A percentile compares a stretch with the other conserved stretches of the same genome.
Conservation (phyloP, 129 eudicot species). For the Saposhnikovia divaricata region DNA sequence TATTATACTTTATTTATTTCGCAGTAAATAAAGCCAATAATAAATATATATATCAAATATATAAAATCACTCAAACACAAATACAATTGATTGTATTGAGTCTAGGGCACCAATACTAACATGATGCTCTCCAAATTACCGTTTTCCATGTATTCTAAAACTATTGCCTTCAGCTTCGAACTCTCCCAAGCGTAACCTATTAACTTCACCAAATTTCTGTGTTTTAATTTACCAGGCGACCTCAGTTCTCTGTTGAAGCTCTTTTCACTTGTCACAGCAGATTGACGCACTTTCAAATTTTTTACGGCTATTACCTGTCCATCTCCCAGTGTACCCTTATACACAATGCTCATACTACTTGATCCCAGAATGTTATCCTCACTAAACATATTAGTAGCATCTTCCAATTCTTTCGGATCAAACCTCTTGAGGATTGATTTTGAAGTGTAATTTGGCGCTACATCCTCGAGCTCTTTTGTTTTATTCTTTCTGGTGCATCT, state of each 20-base stretch:
- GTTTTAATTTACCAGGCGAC: conserved; percentile 50
- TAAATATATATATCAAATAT: too few species aligned
- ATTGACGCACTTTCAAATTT: conserved; percentile 49
- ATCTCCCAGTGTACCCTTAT: conserved; percentile 65
- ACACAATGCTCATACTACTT: conserved; percentile 74
- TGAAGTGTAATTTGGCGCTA: conserved; percentile 30
- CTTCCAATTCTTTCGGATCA: conserved; percentile 41
- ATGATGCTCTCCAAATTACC: conserved; percentile 69
- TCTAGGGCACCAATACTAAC: too few species aligned
- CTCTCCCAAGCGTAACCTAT: conserved; percentile 95
- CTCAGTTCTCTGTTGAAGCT: conserved; percentile 65
- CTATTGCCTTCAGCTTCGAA: conserved; percentile 55
- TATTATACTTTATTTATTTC: too few species aligned
- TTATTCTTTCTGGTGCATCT: conserved; percentile 19
- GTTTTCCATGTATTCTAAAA: conserved; percentile 87
- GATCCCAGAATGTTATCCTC: conserved; percentile 52
- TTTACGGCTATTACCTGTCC: conserved; percentile 65
- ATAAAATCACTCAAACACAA: too few species aligned
- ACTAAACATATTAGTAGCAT: conserved; percentile 52
- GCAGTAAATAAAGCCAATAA: too few species aligned
- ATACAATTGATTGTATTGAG: too few species aligned
- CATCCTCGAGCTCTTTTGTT: conserved; percentile 7
- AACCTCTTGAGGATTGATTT: conserved; percentile 45
- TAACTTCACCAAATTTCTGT: conserved; percentile 76
- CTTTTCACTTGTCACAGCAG: conserved; percentile 54